Percentiles rank a stretch among this genome's conserved stretches.
Conservation (phyloP, 495 filamentous ascomycete genomes). For the Astrocystis sublimbata region DNA sequence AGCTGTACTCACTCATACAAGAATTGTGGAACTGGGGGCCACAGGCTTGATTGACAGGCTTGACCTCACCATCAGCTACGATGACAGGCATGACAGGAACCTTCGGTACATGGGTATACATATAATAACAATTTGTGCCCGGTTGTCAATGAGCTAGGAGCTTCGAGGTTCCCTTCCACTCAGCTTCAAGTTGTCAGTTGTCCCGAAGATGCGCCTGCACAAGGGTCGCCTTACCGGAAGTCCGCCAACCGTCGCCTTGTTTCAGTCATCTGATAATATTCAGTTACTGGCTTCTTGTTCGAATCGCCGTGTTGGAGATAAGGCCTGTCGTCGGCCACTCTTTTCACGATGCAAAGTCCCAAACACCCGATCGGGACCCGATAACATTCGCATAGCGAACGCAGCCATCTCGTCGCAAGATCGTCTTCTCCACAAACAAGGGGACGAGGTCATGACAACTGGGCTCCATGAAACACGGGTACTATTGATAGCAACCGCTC, state of each 20-base stretch:
- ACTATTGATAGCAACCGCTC: conserved; percentile 18
- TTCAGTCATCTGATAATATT: conserved; percentile 13
- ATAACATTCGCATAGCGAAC: conserved; percentile 17
- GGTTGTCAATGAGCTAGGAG: conserved; percentile 1
- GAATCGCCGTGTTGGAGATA: no score
- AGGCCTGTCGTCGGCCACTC: not conserved
- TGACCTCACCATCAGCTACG: no score
- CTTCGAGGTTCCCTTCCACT: no score
- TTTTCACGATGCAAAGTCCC: not conserved
- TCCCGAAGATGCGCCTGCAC: not conserved
- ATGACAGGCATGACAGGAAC: no score
- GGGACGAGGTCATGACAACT: not conserved
- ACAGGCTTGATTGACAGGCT: no score
- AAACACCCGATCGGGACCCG: conserved; percentile 4
- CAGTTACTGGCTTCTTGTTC: no score
- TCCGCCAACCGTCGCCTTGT: conserved; percentile 17
- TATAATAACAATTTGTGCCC: not conserved
- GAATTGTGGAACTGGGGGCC: no score
- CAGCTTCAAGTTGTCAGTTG: not conserved
- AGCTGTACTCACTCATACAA: no score
- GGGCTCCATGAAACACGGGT: conserved; percentile 1
- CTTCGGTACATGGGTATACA: no score
- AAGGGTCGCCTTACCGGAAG: conserved; percentile 17
- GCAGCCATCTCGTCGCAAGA: not conserved
- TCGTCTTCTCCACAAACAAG: not conserved